Evolutionary conservation across 192 early-diverging fungal genomes (phyloP).

Genomic region (Backusella luteola): DNA sequence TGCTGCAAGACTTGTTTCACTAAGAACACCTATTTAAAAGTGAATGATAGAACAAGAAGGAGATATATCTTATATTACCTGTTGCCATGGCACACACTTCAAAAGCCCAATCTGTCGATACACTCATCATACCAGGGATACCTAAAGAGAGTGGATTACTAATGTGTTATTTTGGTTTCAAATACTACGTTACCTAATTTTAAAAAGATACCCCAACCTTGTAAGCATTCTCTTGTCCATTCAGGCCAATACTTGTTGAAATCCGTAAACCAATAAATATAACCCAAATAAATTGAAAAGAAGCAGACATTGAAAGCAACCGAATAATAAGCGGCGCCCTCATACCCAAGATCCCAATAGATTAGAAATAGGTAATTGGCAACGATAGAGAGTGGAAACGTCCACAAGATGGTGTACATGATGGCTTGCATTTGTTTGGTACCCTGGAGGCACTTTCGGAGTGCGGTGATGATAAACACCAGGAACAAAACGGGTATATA

Average conservation of each 20-base stretch:
- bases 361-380: conserved; percentile 17
- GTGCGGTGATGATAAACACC: background rate
- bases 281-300: background rate
- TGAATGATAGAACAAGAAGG: background rate
- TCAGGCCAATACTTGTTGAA: conserved; percentile 14
- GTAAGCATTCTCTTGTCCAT: conserved; percentile 6
- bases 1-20: conserved; percentile 22
- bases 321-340: conserved; percentile 5
- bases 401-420: conserved; percentile 10
- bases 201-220: conserved; percentile 18
- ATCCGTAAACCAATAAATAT: background rate
- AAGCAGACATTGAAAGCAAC: background rate
- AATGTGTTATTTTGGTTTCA: too few relatives aligned
- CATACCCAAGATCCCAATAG: background rate
- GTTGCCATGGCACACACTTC: conserved; percentile 30
- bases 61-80: background rate
- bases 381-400: conserved; percentile 12
- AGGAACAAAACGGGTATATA: conserved; percentile 17
- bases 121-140: conserved; percentile 33
- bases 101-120: conserved; percentile 35
- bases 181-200: conserved; percentile 33
- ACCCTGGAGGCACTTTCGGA: conserved; percentile 20
- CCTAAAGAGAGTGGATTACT: background rate
- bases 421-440: conserved; percentile 22
- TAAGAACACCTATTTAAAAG: conserved; percentile 15